Base-by-base conservation (phyloP, 768 basidiomycete species). In the Russula earlei region DNA sequence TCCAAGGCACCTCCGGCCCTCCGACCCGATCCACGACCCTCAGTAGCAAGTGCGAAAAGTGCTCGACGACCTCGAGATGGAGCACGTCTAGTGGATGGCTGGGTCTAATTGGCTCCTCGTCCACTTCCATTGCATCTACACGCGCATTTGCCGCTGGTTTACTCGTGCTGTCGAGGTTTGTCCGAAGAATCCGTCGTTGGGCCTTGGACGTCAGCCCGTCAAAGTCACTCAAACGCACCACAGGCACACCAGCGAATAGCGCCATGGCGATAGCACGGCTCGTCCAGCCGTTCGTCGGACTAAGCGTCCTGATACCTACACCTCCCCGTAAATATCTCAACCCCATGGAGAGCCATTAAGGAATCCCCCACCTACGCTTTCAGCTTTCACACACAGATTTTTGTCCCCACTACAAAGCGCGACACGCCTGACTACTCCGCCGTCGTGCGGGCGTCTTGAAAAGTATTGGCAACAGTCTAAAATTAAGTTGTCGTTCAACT, bases 401-500 rank as follows among this genome's bases (percentile, higher is more conserved):
- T 78, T 82, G 68, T 91, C 89, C 45, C 74, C 79, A 54, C 80
- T 87, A 66, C 83, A 82, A 42, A 89, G 62, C 50, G 77, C 70
- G n/a, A 83, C 83, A 57, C 68, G 43, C 25, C 54, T 48, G 42
- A 31, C 34, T 17, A 48, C 33, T 2, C 47, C 72, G n/a, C 72
- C 70, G 43, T 64, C 68, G 24, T 69, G 72, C 19, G 52, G 51
- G 37, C 61, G 68, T 52, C 63, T 67, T 45, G 57, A 51, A 59
- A 84, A 87, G 67, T 82, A 85, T 61, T 75, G 70, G 63, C 83
- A 85, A 62, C 88, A 91, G 66, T 91, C 90, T 50, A 85, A 68
- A 62, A 92, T 88, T 37, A 85, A 68, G 49, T 74, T 73, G 63
- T 92, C 89, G 63, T 88, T 89, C 25, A 46, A 20, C 41, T 61